A percentile compares a stretch with the other conserved stretches of the same genome.
Evolutionary conservation across 2,329 filamentous ascomycete species (phyloP).

Genomic region (Lecanicillium sp.): DNA sequence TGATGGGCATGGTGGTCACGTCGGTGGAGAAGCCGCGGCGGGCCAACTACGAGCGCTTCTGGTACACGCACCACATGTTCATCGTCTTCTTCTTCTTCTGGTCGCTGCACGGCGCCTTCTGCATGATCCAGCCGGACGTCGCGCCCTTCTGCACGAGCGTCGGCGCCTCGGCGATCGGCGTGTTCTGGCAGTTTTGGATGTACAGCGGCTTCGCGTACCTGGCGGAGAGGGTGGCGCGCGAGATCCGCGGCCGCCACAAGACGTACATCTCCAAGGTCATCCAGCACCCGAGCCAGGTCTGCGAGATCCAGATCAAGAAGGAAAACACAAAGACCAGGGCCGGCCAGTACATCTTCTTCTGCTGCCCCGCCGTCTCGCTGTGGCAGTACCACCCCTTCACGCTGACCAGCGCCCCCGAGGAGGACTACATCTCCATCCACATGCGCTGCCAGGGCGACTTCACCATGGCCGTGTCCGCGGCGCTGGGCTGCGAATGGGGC

Average conservation of each 20-base stretch:
- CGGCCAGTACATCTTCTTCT: conserved; percentile 85
- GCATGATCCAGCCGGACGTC: conserved; percentile 82
- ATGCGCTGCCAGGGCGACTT: conserved; percentile 80
- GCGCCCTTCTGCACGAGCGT: conserved; percentile 71
- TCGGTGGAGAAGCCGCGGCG: conserved; percentile 72
- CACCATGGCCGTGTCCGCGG: conserved; percentile 61
- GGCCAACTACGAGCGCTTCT: conserved; percentile 83
- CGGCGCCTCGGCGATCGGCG: conserved; percentile 59
- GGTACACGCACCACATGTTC: conserved; percentile 86
- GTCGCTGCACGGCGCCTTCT: conserved; percentile 84
- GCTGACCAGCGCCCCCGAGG: conserved; percentile 78
- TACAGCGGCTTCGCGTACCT: conserved; percentile 77
- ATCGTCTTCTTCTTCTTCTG: conserved; percentile 86
- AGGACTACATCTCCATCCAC: conserved; percentile 85
- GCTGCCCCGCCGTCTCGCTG: conserved; percentile 76
- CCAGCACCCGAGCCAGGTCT: conserved; percentile 82
- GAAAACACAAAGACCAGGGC: conserved; percentile 75
- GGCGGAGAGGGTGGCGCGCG: conserved; percentile 70
- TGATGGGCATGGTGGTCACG: conserved; percentile 74
- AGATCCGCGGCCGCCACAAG: conserved; percentile 73
- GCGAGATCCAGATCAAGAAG: conserved; percentile 90
- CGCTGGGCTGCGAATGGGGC: conserved; percentile 70
- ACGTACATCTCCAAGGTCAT: conserved; percentile 86
- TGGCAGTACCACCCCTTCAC: conserved; percentile 91
- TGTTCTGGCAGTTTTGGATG: conserved; percentile 90